Percentiles rank a stretch among this genome's conserved stretches.
phyloP scores from a whole-genome alignment of 495 filamentous ascomycete genomes.

The Penicillium atrosanguineum region DNA sequence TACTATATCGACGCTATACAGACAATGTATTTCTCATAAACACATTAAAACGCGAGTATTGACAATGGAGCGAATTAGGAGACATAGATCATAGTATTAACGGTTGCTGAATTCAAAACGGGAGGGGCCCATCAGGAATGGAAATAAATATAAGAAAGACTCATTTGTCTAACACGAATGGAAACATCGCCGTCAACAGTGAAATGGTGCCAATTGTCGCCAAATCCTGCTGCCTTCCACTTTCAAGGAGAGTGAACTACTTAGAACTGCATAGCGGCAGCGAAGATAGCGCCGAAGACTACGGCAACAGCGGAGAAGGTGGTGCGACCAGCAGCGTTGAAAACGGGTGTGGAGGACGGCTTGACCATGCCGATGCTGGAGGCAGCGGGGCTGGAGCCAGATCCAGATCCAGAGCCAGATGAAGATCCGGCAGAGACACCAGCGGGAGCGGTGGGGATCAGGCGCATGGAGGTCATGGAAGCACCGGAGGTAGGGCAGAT shows the following conservation, averaged over 20 bases:
- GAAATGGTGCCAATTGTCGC: slow-evolving; percentile 1
- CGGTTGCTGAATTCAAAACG: slow-evolving; percentile 13
- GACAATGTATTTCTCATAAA: slow-evolving; percentile 1
- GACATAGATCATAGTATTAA: slow-evolving; percentile 23
- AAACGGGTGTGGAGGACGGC: slow-evolving; percentile 13
- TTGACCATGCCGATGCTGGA: not conserved
- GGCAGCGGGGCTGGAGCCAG: not conserved
- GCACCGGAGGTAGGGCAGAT: slow-evolving; percentile 9
- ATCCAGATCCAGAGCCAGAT: too few species aligned
- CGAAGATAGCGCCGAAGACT: slow-evolving; percentile 21
- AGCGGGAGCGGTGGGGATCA: slow-evolving; percentile 11
- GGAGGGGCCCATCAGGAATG: slow-evolving; percentile 9
- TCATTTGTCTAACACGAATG: not conserved
- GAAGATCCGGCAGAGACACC: not conserved
- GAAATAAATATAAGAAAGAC: slow-evolving; percentile 8
- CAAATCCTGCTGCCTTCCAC: not conserved
- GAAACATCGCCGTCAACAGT: slow-evolving; percentile 8
- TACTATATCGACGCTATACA: not conserved
- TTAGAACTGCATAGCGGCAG: slow-evolving; percentile 27
- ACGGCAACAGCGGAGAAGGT: slow-evolving; percentile 26
- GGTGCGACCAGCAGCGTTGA: slow-evolving; percentile 29
- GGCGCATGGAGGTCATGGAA: slow-evolving; percentile 9
- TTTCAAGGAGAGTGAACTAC: not conserved
- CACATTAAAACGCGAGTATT: slow-evolving; percentile 1
- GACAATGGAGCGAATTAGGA: not conserved